phyloP scores from a whole-genome alignment of 352 stramenopile species.

The Phytopythium litorale region DNA sequence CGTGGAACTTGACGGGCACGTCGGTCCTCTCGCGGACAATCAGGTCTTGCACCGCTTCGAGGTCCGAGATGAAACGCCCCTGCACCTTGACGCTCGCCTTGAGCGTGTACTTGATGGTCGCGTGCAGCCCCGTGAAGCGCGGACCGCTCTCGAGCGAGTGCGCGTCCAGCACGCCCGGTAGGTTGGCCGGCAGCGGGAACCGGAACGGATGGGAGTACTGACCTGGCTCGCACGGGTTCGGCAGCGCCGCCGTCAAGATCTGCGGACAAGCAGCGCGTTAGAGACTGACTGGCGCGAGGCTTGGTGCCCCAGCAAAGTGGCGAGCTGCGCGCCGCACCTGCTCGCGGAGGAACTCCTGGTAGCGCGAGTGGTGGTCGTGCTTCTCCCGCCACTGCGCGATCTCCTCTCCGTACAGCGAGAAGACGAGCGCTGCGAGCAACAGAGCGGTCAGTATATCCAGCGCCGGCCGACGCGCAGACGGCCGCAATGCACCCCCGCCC shows the following conservation, averaged over 20 bases:
- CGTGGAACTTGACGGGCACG: constrained; percentile 14
- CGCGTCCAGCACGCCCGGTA: constrained; percentile 57
- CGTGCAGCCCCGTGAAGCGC: constrained; percentile 39
- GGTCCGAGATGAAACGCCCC: constrained; percentile 62
- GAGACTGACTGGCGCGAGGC: neutral
- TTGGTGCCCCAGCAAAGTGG: no score
- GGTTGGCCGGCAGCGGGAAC: constrained; percentile 46
- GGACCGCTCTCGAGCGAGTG: constrained; percentile 42
- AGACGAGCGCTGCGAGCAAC: constrained; percentile 37
- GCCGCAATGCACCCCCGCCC: neutral
- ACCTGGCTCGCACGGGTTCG: constrained; percentile 48
- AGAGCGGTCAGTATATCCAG: neutral
- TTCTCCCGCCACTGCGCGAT: constrained; percentile 64
- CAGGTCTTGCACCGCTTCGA: constrained; percentile 53
- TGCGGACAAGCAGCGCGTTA: constrained; percentile 5
- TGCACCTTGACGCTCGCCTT: constrained; percentile 66
- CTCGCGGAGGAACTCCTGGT: constrained; percentile 61
- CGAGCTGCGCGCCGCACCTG: constrained; percentile 23
- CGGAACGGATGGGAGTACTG: constrained; percentile 72
- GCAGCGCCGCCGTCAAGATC: constrained; percentile 43
- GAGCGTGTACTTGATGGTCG: constrained; percentile 75
- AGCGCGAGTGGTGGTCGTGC: constrained; percentile 60
- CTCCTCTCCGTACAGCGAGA: constrained; percentile 54
- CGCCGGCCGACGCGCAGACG: no score
- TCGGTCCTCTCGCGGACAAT: constrained; percentile 32